These are phyloP conservation scores for Tetrapisispora fleetii DNA, from an alignment of 805 yeast genomes.

Conservation along the genomic window DNA sequence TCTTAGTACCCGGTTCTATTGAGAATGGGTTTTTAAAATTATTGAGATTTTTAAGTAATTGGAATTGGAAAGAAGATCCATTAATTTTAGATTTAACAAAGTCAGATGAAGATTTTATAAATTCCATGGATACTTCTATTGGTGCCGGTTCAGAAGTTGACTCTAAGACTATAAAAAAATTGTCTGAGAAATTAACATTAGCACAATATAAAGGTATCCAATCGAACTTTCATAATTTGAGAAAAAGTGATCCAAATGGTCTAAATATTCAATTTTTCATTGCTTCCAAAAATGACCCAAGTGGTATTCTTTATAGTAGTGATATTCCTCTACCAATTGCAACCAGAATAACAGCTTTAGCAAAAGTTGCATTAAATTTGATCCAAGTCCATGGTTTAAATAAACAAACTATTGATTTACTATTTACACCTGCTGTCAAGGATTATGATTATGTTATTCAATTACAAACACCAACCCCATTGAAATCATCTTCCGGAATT, in stretches of 20 bases:
- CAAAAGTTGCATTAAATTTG: constrained; percentile 61
- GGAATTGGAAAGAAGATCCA: constrained; percentile 95
- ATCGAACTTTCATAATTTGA: constrained; percentile 52
- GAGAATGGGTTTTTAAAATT: constrained; percentile 74
- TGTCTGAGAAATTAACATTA: constrained; percentile 53
- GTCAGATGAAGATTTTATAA: constrained; percentile 33
- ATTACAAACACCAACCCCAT: constrained; percentile 37
- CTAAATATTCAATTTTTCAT: constrained; percentile 70
- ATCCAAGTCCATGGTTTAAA: constrained; percentile 38
- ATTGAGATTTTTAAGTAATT: constrained; percentile 56
- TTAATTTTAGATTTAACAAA: constrained; percentile 67
- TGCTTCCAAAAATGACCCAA: constrained; percentile 74
- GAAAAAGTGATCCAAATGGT: constrained; percentile 76
- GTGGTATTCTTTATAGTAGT: constrained; percentile 77
- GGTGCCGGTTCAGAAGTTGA: constrained; percentile 27
- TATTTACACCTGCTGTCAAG: constrained; percentile 72
- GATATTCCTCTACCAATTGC: constrained; percentile 65
- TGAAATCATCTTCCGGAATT: constrained; percentile 46
- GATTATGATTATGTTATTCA: constrained; percentile 78
- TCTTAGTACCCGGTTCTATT: constrained; percentile 65
- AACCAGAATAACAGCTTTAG: constrained; percentile 75
- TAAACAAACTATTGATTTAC: constrained; percentile 36
- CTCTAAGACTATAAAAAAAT: constrained; percentile 32
- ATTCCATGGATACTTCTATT: constrained; percentile 15
- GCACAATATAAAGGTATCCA: constrained; percentile 53